Conservation (phyloP, 2,329 filamentous ascomycete genomes). For the Parascedosporium putredinis region DNA sequence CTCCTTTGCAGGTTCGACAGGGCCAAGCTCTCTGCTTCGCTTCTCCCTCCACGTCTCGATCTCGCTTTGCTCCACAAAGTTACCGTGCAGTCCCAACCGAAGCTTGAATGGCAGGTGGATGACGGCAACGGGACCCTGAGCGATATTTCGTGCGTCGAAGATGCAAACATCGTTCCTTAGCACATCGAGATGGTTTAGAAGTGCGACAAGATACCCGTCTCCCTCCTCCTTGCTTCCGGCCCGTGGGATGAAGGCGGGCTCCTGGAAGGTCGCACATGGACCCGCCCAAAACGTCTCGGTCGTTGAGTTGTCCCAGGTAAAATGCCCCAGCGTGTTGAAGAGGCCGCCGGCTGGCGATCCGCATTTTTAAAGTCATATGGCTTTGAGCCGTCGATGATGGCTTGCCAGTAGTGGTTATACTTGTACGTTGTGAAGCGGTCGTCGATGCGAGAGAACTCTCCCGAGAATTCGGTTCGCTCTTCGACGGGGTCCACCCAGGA, state of each 20-base stretch:
- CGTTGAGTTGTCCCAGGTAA: conserved; percentile 17
- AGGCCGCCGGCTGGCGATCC: conserved; percentile 9
- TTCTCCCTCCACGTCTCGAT: conserved; percentile 30
- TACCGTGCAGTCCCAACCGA: conserved; percentile 30
- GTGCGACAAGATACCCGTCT: conserved; percentile 39
- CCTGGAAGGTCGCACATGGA: conserved; percentile 24
- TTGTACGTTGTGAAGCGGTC: conserved; percentile 2
- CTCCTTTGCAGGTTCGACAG: conserved; percentile 23
- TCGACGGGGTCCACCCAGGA: conserved; percentile 24
- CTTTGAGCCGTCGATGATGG: conserved; percentile 2
- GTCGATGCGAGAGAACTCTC: conserved; percentile 6
- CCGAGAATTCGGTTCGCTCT: conserved; percentile 1
- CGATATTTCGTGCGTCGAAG: conserved; percentile 28
- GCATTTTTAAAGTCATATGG: conserved; percentile 5
- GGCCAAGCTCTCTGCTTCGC: conserved; percentile 26
- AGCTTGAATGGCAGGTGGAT: conserved; percentile 30
- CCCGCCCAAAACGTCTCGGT: conserved; percentile 23
- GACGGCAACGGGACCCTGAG: conserved; percentile 27
- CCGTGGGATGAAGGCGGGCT: conserved; percentile 30
- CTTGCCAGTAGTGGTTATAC: conserved; percentile 7
- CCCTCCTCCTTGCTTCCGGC: conserved; percentile 28
- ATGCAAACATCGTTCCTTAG: conserved; percentile 32
- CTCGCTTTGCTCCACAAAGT: conserved; percentile 30
- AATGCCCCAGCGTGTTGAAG: conserved; percentile 25
- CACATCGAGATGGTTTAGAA: conserved; percentile 34